These are phyloP conservation scores for Vitis rotundifolia DNA, from an alignment of 164 flowering plant genomes.

Conservation along the genomic window DNA sequence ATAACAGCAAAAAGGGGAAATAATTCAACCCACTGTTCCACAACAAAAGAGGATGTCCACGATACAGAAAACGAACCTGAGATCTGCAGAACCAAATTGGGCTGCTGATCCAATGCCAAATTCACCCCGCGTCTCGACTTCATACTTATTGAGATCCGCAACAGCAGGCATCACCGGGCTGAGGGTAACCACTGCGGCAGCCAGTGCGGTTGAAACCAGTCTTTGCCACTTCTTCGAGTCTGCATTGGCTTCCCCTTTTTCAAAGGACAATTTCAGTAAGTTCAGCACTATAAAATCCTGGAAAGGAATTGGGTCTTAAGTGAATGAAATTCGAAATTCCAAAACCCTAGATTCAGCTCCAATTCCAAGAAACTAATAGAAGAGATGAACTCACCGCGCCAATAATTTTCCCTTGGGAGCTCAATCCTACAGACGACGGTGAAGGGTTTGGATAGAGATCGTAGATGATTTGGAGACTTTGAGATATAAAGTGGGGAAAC, in stretches of 20 bases:
- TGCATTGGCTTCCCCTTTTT: background rate
- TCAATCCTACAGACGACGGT: conserved; percentile 5
- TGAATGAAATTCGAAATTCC: too few relatives aligned
- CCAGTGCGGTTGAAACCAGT: conserved; percentile 67
- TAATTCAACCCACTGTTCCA: too few relatives aligned
- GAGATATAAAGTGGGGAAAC: conserved; percentile 12
- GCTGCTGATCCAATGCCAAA: conserved; percentile 98
- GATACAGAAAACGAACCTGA: conserved; percentile 39
- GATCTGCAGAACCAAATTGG: conserved; percentile 91
- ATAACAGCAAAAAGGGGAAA: conserved; percentile 8
- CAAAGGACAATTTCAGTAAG: too few relatives aligned
- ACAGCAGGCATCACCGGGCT: conserved; percentile 52
- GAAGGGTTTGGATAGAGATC: conserved; percentile 4
- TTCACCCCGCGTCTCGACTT: conserved; percentile 85
- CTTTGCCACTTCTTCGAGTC: conserved; percentile 54
- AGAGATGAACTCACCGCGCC: conserved; percentile 6
- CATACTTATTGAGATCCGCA: conserved; percentile 91
- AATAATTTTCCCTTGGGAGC: background rate
- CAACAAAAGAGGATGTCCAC: too few relatives aligned
- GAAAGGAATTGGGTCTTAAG: too few relatives aligned
- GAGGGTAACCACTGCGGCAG: conserved; percentile 57
- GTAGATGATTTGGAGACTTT: conserved; percentile 4
- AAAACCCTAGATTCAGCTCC: too few relatives aligned
- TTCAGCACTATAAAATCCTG: too few relatives aligned
- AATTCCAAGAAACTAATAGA: background rate